Evolutionary conservation across 495 filamentous ascomycete genomes (phyloP), one percentile per base, ranked within the genome.

Genomic region (Podospora bellae-mahoneyi): DNA sequence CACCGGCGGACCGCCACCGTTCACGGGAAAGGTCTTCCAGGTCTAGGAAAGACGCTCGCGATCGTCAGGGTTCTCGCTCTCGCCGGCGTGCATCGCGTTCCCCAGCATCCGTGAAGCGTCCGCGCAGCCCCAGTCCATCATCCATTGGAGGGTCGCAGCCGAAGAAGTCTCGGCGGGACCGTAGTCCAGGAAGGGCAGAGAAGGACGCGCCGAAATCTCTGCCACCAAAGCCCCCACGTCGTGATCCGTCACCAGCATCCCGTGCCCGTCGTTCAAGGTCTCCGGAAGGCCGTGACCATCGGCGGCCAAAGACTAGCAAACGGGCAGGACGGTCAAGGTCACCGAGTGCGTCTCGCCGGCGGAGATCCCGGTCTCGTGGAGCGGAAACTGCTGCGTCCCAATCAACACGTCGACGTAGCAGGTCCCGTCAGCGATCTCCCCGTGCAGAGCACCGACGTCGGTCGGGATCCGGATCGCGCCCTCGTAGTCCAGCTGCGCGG

Each of bases 381-480:
- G 23, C 23, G 7, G 67, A 44, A 59, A 13, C 44, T 39, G n/a
- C 64, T 1, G 67, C 58, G 55, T 61, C 19, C 3, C 63, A 63
- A 5, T 13, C 44, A 23, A 59, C 26, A 18, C 73, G 75, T 28
- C 69, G 55, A 54, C 60, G 70, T 53, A 68, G 66, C 55, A 72
- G 66, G 64, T 76, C 75, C 60, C 77, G 75, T 64, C 76, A 73
- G 59, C 75, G 73, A 57, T 79, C 80, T 58, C 55, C 55, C 23
- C 55, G 19, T 1, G n/a, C 55, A 26, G 55, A 58, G 6, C 70
- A 72, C 58, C 77, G 75, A 64, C 76, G 74, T 62, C 76, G 73
- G 56, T 79, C 80, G 32, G 77, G 76, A 26, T 82, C 81, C 18
- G 76, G 73, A 64, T 82, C 80, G 23, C 79, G 73, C 32, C 74